Evolutionary conservation across 805 yeast genomes (phyloP), one percentile per base, ranked within the genome.

Genomic region (Zygosaccharomyces gambellarensis): DNA sequence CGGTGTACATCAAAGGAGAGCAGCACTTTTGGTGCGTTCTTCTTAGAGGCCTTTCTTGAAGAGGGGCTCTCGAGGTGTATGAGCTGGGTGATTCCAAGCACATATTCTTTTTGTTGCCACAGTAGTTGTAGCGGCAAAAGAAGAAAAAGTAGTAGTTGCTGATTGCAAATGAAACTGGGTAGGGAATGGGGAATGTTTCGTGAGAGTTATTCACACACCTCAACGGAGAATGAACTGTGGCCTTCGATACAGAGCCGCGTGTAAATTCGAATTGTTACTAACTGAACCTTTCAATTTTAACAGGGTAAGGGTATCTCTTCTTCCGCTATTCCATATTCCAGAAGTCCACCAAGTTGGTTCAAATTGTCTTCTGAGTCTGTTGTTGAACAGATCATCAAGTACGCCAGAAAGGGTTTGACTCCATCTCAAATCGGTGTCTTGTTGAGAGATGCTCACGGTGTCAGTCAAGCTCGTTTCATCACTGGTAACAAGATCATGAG

Each of bases 371-470:
- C 96, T 65, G 97, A 90, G 64, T 85, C 89, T 64, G 95, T 94
- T 71, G 89, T 90, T 78, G 99, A 94, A 81, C 97, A 90, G 81
- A 83, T 92, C 81, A 77, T 85, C 90, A 94, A 94, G 87, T 89
- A 90, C 82, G 99, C 99, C 74, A 90, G 97, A 82, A 94, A 94
- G 85, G 99, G 99, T 90, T 81, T 90, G 74, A 88, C 98, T 66
- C 99, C 99, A 71, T 94, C 99, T 70, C 96, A 90, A 79, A 94
- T 94, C 63, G 99, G 99, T 88, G 99, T 94, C 73, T 79, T 90
- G 71, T 87, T 94, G 76, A 90, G 99, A 84, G 99, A 94, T 81
- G 94, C 98, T 69, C 98, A 94, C 83, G 99, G 99, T 80, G 98
- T 94, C 70, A 84, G 97, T 74, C 97, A 90, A 80, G 78, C 96